Percentiles rank a stretch among this genome's conserved stretches.
phyloP scores from a whole-genome alignment of 805 yeast genomes.

The Henningerozyma blattae region DNA sequence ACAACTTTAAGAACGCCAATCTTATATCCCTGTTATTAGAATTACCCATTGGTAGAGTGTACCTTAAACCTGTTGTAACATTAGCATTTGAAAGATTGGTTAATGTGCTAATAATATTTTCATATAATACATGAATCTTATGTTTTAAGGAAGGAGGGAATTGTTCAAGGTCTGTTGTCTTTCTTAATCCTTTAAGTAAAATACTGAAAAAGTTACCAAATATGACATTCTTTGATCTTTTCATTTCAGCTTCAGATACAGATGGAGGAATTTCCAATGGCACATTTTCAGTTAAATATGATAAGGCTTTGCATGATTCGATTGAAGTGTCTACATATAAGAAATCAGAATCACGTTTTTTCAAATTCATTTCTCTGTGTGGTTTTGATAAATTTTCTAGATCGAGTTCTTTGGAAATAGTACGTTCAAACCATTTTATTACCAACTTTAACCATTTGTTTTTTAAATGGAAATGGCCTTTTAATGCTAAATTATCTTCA shows the following conservation, averaged over 20 bases:
- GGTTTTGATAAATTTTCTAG: constrained; percentile 20
- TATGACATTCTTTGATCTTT: constrained; percentile 43
- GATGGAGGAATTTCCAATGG: constrained; percentile 51
- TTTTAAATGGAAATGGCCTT: constrained; percentile 36
- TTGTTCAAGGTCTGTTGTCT: constrained; percentile 24
- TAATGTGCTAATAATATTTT: constrained; percentile 51
- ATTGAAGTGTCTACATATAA: constrained; percentile 47
- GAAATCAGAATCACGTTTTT: constrained; percentile 33
- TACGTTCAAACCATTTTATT: constrained; percentile 43
- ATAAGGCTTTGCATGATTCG: constrained; percentile 49
- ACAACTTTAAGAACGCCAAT: constrained; percentile 65
- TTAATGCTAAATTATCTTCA: constrained; percentile 16
- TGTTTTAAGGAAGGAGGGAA: constrained; percentile 33
- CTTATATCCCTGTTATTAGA: constrained; percentile 55
- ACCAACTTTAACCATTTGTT: constrained; percentile 35
- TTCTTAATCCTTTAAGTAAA: constrained; percentile 33
- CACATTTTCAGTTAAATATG: constrained; percentile 41
- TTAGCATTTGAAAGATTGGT: constrained; percentile 63
- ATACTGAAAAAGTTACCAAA: constrained; percentile 64
- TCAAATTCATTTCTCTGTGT: constrained; percentile 26
- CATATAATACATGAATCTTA: constrained; percentile 44
- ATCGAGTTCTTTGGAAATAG: constrained; percentile 32
- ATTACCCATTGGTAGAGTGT: constrained; percentile 69
- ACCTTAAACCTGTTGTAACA: constrained; percentile 63
- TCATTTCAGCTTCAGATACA: constrained; percentile 38